phyloP scores from a whole-genome alignment of 345 rosid species.

The Toxicodendron radicans region DNA sequence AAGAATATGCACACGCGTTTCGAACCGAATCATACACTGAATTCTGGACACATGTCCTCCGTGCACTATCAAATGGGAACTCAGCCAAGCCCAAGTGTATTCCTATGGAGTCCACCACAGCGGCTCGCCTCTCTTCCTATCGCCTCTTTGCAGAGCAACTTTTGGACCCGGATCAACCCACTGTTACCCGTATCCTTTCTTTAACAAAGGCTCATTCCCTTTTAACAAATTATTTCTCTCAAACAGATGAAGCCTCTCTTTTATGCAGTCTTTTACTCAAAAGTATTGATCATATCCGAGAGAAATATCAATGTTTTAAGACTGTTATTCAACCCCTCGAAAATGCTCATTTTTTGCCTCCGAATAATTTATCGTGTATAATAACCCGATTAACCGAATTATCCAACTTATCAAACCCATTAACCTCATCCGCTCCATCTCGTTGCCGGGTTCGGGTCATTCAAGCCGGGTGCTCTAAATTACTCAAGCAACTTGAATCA shows the following conservation, averaged over 20 bases:
- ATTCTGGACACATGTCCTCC: slow-evolving; percentile 72
- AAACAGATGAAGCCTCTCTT: slow-evolving; percentile 61
- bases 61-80: slow-evolving; percentile 15
- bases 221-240: slow-evolving; percentile 50
- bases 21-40: slow-evolving; percentile 78
- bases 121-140: slow-evolving; percentile 75
- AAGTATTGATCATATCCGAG: slow-evolving; percentile 49
- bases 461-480: slow-evolving; percentile 38
- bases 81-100: slow-evolving; percentile 21
- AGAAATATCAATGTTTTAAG: slow-evolving; percentile 32
- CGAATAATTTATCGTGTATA: background rate
- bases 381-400: slow-evolving; percentile 31
- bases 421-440: slow-evolving; percentile 27
- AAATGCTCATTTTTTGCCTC: background rate
- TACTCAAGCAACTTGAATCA: slow-evolving; percentile 56
- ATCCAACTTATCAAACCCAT: slow-evolving; percentile 34
- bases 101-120: slow-evolving; percentile 46
- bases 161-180: slow-evolving; percentile 62
- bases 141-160: slow-evolving; percentile 71
- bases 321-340: slow-evolving; percentile 25
- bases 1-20: slow-evolving; percentile 84
- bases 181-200: slow-evolving; percentile 37
- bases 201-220: slow-evolving; percentile 34
- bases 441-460: slow-evolving; percentile 32
- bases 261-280: slow-evolving; percentile 54